phyloP scores from a whole-genome alignment of 192 early-diverging fungal genomes.

The Coemansia sp. region DNA sequence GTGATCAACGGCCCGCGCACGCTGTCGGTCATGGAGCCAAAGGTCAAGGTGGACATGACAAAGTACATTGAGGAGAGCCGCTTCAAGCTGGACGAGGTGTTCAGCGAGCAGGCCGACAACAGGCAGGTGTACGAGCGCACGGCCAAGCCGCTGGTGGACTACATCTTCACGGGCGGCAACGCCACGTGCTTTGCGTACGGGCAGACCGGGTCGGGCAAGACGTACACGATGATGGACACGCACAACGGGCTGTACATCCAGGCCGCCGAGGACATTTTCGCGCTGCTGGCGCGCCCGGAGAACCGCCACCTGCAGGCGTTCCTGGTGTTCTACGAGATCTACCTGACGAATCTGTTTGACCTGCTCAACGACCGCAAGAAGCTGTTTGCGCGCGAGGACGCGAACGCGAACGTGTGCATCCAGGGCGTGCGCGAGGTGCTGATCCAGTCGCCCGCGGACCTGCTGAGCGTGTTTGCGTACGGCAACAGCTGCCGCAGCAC shows the following conservation, averaged over 20 bases:
- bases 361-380: constrained; percentile 86
- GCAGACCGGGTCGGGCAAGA: constrained; percentile 94
- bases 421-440: constrained; percentile 85
- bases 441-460: constrained; percentile 77
- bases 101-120: constrained; percentile 78
- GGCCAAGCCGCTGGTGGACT: constrained; percentile 90
- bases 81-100: constrained; percentile 96
- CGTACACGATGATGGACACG: constrained; percentile 93
- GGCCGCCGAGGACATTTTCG: constrained; percentile 91
- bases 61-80: constrained; percentile 92
- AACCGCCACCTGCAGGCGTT: constrained; percentile 75
- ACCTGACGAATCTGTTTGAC: constrained; percentile 94
- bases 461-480: constrained; percentile 93
- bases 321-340: constrained; percentile 96
- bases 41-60: constrained; percentile 95
- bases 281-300: constrained; percentile 63
- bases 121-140: constrained; percentile 88
- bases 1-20: constrained; percentile 62
- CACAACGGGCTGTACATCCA: constrained; percentile 87
- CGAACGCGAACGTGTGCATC: constrained; percentile 91
- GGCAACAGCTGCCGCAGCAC: constrained; percentile 89
- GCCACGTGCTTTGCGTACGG: constrained; percentile 99
- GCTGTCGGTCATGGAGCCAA: constrained; percentile 90
- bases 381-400: constrained; percentile 96
- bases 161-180: constrained; percentile 93